Conservation (phyloP, 345 rosid species). For the Psidium friedrichsthalianum region DNA sequence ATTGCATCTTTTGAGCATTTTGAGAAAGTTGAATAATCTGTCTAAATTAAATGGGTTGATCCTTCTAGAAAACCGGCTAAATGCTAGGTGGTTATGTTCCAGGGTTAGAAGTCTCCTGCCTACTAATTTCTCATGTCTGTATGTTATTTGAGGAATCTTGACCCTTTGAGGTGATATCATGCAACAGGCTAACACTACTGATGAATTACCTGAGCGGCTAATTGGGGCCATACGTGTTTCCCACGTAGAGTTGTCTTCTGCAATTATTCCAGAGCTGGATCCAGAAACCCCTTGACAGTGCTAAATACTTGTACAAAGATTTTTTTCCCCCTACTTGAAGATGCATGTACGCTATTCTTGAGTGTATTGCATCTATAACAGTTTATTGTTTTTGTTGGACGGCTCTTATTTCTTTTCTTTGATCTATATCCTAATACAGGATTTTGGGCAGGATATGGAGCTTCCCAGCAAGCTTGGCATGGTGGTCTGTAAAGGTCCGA, state of each 20-base stretch:
- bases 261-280: conserved; percentile 69
- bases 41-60: background rate
- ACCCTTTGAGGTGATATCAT: background rate
- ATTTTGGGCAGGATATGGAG: background rate
- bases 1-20: background rate
- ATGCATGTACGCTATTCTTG: background rate
- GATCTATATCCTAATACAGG: background rate
- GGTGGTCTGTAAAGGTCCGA: background rate
- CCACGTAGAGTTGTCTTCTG: conserved; percentile 81
- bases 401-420: background rate
- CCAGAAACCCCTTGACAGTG: conserved; percentile 2
- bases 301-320: background rate
- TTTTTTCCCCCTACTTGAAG: background rate
- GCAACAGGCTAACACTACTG: conserved; percentile 63
- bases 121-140: background rate
- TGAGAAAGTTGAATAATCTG: background rate
- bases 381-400: background rate
- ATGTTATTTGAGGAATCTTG: background rate
- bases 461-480: background rate
- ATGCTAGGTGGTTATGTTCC: background rate
- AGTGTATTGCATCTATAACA: background rate
- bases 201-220: conserved; percentile 85
- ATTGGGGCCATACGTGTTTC: conserved; percentile 92
- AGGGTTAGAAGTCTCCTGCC: background rate
- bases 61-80: background rate